Base-by-base conservation (phyloP, 768 basidiomycete genomes). In the Termitomyces sp. region DNA sequence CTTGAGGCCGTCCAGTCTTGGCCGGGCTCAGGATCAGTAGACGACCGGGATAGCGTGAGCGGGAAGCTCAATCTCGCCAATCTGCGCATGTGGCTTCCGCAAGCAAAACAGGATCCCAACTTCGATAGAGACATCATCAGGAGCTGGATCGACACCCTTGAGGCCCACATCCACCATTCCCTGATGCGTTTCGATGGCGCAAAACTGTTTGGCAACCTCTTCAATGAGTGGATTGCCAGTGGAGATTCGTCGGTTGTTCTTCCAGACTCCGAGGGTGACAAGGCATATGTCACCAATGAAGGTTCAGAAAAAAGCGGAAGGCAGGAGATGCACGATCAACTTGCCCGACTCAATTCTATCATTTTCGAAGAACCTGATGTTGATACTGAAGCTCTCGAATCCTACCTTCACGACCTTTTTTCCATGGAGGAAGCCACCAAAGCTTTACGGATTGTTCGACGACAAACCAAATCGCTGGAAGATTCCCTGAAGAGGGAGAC, bases 181-280 rank as follows among this genome's bases (percentile, higher is more conserved):
- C 55, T 63, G 33, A 70, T 68, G 62, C 69, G 73, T 8, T 77
- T 78, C 45, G 76, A 78, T 27, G 72, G 71, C 27, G 77, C 76
- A 5, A 74, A 68, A 47, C 68, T 78, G 7, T 80, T 78, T 26
- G 77, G 77, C 1, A 74, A 62, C 27, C 69, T 80, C 13, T 73
- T 78, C 58, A 75, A 76, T 44, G 78, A 80, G 56, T 79, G 78
- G 78, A 57, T 77, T 22, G 66, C 71, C 2, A 78, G 76, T 40
- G 77, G 76, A 2, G 77, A 79, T 63, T 76, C 75, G 0, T 69
- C 68, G 20, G 69, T 72, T 5, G 57, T 70, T 42, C 63, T 62
- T 32, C 52, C 48, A 20, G 53, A 34, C 20, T 30, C 68, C 20
- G 63, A 43, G n/a, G 45, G 56, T n/a, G 53, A 56, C 3, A 58